Evolutionary conservation across 208 protist genomes (phyloP).

Genomic region (Wallacemonas sp.): DNA sequence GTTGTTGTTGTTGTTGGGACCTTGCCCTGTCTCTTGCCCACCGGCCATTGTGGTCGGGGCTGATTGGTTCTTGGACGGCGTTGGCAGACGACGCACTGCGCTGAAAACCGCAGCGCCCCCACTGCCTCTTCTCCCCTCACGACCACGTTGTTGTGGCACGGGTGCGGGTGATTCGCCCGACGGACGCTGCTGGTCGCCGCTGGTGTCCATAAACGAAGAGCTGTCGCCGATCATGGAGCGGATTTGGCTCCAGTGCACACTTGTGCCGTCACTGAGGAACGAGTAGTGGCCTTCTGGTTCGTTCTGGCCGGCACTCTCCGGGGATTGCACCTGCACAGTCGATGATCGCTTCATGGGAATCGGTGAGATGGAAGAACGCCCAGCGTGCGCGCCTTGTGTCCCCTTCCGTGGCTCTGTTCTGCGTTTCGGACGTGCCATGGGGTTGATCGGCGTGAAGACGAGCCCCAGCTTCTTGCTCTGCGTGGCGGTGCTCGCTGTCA

Average conservation of each 20-base stretch:
- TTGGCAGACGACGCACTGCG: slow-evolving; percentile 4
- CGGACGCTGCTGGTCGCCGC: neutral
- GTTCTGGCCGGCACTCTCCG: neutral
- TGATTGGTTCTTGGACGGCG: neutral
- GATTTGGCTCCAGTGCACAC: slow-evolving; percentile 28
- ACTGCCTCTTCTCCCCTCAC: neutral
- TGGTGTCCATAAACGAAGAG: slow-evolving; percentile 11
- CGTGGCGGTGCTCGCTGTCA: neutral
- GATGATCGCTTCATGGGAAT: slow-evolving; percentile 1
- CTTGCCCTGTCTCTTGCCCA: neutral
- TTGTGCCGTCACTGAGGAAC: slow-evolving; percentile 21
- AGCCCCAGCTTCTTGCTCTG: slow-evolving; percentile 1
- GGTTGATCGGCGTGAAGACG: slow-evolving; percentile 7
- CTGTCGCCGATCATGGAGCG: slow-evolving; percentile 11
- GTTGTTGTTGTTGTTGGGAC: neutral
- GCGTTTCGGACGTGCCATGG: neutral
- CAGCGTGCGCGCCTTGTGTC: neutral
- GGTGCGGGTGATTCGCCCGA: slow-evolving; percentile 8
- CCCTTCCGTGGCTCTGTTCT: neutral
- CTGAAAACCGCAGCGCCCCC: slow-evolving; percentile 7
- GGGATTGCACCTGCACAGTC: neutral
- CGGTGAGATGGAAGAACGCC: neutral
- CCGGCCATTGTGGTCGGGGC: no score
- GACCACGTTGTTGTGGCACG: neutral
- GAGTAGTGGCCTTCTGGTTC: slow-evolving; percentile 10